Evolutionary conservation across 352 stramenopile genomes (phyloP), one percentile per base, ranked within the genome.

Genomic region (Pythium volutum): DNA sequence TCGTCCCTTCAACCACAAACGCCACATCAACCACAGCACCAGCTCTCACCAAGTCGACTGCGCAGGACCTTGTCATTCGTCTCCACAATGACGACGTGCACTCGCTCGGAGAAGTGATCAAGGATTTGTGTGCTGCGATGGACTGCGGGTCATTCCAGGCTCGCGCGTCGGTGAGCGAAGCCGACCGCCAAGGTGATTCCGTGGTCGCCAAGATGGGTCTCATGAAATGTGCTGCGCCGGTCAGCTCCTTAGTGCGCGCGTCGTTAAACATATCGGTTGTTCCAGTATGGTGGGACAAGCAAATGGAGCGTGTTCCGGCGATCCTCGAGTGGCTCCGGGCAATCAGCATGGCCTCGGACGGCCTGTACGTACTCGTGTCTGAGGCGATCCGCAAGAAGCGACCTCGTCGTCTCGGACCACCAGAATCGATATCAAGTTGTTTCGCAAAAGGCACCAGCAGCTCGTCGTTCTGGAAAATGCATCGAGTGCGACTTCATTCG

Each of bases 21-120:
- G 10, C 31, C 3, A 46, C 6, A 36, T 8, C 53, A 33, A 20
- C 26, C 12, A 50, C 38, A 18, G 15, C 23, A 51, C 51, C 36
- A 38, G 33, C 33, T 38, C 5, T 20, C 36, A 16, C 18, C 36
- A 43, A 38, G 62, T 11, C 67, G 69, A 25, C 86, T 12, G 7
- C 38, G 12, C 36, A 55, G n/a, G 10, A 58, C 47, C 26, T 91
- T 36, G 63, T 58, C 15, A 77, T 94, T 54, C 81, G 84, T n/a
- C 69, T 95, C 18, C 87, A 95, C 55, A 94, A 92, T 59, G 87
- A 95, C 48, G 87, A 94, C 43, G 78, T 93, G 10, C 82, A 94
- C 56, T 79, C 83, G 18, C 62, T 94, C 31, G 76, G 74, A 25
- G 83, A 93, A 66, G 79, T 91, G 27, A 76, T 92, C 26, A 85